Evolutionary conservation across 176 grass and related monocot species (phyloP), one percentile per base, ranked within the genome.

Genomic region (Areca catechu): DNA sequence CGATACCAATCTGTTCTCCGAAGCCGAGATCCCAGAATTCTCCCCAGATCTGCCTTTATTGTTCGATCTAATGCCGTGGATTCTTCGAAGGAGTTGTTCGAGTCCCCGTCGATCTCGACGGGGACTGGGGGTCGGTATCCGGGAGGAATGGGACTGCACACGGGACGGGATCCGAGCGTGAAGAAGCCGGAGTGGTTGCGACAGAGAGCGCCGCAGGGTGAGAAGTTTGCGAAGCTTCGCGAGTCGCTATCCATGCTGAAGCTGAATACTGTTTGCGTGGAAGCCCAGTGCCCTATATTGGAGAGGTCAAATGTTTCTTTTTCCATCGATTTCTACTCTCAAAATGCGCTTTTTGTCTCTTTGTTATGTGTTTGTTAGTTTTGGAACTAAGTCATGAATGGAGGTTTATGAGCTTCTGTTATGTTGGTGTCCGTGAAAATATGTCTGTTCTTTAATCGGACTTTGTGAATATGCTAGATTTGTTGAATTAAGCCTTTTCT

Each of bases 261-360:
- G 72, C 93, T 89, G 60, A 92, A 83, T 74, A 89, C 84, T 22
- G 87, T 98, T 62, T 92, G 93, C 58, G 84, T 89, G 19, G 93
- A 98, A 72, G 87, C 93, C 14, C 84, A 89, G 19, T 92, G 93
- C 59, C 93, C 93, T 65, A 98, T 73, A 98, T 98, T 52, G 87
- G 93, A 52, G 93, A 98, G 87, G 87, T 85, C 74, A 19, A 24
- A 43, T 43, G 34, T 43, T 43, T 43, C 34, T 43, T 43, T 43
- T 43, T 43, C 10, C 34, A 3, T 43, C 6, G 10, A 9, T 43
- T 43, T 43, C 34, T 43, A 43, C 10, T 10, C 9, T 1, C 34
- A 12, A 43, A 34, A 19, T 51, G 1, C 16, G 19, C 51, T 50
- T 15, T 37, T 25, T 19, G 1, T 58, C 15, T 57, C 22, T 20